Evolutionary conservation across 495 filamentous ascomycete species (phyloP).

Genomic region (Hypoxylon lienhwacheense): DNA sequence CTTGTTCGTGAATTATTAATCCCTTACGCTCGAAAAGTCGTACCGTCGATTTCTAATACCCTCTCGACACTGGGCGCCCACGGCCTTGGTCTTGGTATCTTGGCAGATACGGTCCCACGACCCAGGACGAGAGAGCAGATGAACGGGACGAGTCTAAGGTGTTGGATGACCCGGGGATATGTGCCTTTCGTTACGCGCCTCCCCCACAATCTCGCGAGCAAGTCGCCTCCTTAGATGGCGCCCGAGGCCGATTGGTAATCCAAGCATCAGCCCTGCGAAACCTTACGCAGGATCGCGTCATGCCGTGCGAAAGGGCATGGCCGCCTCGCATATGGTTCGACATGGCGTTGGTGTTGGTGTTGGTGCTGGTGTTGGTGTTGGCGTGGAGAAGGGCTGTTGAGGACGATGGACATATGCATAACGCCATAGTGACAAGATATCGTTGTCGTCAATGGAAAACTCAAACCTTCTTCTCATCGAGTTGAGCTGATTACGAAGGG

Average conservation of each 20-base stretch:
- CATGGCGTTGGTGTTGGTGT: no score
- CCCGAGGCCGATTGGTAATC: not conserved
- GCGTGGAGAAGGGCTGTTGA: not conserved
- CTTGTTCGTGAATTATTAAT: conserved; percentile 18
- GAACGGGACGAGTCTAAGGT: no score
- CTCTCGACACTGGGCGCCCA: conserved; percentile 2
- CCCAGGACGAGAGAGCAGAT: no score
- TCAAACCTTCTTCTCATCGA: conserved; percentile 2
- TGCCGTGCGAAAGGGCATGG: not conserved
- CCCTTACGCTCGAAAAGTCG: no score
- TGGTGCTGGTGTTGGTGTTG: no score
- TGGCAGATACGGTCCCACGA: not conserved
- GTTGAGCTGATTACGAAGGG: not conserved
- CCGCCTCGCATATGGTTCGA: conserved; percentile 1
- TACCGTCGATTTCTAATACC: no score
- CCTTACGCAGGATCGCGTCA: conserved; percentile 17
- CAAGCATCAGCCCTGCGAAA: conserved; percentile 1
- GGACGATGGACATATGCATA: no score
- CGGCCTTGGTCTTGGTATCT: conserved; percentile 18
- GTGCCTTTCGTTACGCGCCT: not conserved
- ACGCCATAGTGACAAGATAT: conserved; percentile 9
- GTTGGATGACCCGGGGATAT: not conserved
- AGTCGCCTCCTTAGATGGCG: conserved; percentile 11
- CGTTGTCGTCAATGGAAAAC: conserved; percentile 32
- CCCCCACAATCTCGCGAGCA: not conserved